A percentile compares a stretch with the other conserved stretches of the same genome.
Evolutionary conservation across 306 rosid species (phyloP).

Genomic region (Cucumis cinereus): DNA sequence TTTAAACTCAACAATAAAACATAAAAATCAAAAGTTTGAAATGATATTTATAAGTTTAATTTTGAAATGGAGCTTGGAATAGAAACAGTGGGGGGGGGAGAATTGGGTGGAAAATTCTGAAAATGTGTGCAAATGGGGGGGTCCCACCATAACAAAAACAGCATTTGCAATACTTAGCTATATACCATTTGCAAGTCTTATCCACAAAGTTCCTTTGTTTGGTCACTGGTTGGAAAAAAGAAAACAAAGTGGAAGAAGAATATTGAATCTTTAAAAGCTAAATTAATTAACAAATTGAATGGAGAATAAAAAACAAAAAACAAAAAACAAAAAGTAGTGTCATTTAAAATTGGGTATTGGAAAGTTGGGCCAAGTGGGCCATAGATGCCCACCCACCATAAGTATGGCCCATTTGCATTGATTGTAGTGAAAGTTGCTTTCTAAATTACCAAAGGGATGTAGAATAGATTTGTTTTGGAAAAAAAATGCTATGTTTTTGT

Average conservation of each 20-base stretch:
- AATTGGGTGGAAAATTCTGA: too few species aligned
- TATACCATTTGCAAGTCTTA: not conserved
- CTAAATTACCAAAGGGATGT: not conserved
- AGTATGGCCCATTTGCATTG: not conserved
- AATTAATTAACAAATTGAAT: not conserved
- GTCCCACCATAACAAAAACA: not conserved
- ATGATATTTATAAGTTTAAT: too few species aligned
- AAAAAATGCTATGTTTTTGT: not conserved
- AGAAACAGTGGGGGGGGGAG: not conserved
- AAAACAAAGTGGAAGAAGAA: not conserved
- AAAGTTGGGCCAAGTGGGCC: slow-evolving; percentile 8
- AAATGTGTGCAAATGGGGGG: not conserved
- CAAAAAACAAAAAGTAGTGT: not conserved
- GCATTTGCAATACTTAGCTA: not conserved
- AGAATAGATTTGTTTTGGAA: not conserved
- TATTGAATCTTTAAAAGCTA: not conserved
- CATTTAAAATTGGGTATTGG: not conserved
- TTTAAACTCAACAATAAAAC: too few species aligned
- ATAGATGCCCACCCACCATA: not conserved
- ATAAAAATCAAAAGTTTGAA: too few species aligned
- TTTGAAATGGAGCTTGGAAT: not conserved
- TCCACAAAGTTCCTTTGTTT: not conserved
- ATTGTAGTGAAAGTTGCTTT: not conserved
- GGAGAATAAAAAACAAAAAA: not conserved
- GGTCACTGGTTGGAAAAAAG: not conserved